phyloP scores from a whole-genome alignment of 1,139 yeast species.

The Diutina rugosa region DNA sequence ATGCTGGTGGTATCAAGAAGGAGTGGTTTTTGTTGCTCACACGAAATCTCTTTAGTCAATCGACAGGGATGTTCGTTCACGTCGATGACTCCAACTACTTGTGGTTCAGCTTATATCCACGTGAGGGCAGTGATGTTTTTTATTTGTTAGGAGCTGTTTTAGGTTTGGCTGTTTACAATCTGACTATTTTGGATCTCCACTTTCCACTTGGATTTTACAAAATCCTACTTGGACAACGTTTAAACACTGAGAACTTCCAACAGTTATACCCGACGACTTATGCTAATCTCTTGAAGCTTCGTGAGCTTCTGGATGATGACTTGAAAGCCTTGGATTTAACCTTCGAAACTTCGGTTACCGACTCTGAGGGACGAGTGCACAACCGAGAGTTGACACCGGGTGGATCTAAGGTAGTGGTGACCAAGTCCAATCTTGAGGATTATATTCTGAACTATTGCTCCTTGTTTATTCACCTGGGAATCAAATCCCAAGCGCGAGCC shows the following conservation, averaged over 20 bases:
- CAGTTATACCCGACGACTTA: constrained; percentile 61
- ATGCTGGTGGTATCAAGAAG: constrained; percentile 86
- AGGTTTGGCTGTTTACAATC: constrained; percentile 85
- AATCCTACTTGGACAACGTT: constrained; percentile 45
- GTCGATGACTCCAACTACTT: constrained; percentile 58
- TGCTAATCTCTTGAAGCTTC: constrained; percentile 39
- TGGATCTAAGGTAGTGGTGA: constrained; percentile 46
- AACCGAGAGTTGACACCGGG: constrained; percentile 38
- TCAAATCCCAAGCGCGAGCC: constrained; percentile 37
- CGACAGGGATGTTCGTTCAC: constrained; percentile 46
- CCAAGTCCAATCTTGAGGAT: constrained; percentile 36
- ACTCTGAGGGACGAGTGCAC: neutral
- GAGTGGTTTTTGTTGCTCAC: constrained; percentile 83
- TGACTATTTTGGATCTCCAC: constrained; percentile 68
- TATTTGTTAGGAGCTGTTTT: constrained; percentile 73
- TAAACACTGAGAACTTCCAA: constrained; percentile 49
- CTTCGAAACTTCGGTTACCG: constrained; percentile 17
- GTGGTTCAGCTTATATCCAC: constrained; percentile 56
- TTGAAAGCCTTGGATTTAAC: constrained; percentile 17
- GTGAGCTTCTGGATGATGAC: constrained; percentile 25
- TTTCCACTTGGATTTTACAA: constrained; percentile 73
- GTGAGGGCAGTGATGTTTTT: constrained; percentile 40
- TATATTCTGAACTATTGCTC: constrained; percentile 53
- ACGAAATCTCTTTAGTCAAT: constrained; percentile 54
- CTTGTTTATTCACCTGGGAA: constrained; percentile 45